Base-by-base conservation (phyloP, 495 filamentous ascomycete genomes). In the Podospora didyma region DNA sequence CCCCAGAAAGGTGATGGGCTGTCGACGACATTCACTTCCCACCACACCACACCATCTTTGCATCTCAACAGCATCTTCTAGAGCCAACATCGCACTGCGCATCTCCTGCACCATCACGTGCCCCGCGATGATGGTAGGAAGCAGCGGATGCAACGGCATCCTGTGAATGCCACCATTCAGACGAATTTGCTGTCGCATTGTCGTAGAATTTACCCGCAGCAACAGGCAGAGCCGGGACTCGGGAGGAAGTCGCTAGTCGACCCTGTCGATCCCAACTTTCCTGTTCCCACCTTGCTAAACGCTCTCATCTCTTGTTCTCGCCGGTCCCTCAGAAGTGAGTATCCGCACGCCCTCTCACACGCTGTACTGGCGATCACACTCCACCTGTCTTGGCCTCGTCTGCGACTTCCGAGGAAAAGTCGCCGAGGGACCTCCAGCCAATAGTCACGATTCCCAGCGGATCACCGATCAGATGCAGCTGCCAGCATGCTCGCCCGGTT, bases 31-130 rank as follows among this genome's bases (percentile, higher is more conserved):
- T 22, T 23, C 22, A 16, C 19, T 47, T 4, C 20, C 16, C 42
- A 46, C 16, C 42, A 46, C 45, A 23, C 48, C 49, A 52, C 49
- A 41, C 49, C 49, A 52, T 41, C 49, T 41, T 41, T 26, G 34
- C 1, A 41, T 16, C 35, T 47, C 20, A 19, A 22, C 5, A 23
- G n/a, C n/a, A n/a, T n/a, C n/a, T 41, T 31, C 31, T n/a, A 23
- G 31, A 42, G 5, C n/a, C 14, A 16, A 42, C 39, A 17, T 42
- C 12, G 12, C 4, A 16, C n/a, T 42, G n/a, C 39, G 39, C 39
- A 42, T 42, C 39, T 17, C n/a, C 1, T 7, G 12, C 1, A 14
- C 12, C 9, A 14, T 42, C 39, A 42, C 39, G 39, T 42, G 39
- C 39, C n/a, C 12, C 14, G 39, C 5, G 4, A 16, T 12, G 39